Evolutionary conservation across 2,329 filamentous ascomycete genomes (phyloP).

Genomic region (Colletotrichum liaoningense): DNA sequence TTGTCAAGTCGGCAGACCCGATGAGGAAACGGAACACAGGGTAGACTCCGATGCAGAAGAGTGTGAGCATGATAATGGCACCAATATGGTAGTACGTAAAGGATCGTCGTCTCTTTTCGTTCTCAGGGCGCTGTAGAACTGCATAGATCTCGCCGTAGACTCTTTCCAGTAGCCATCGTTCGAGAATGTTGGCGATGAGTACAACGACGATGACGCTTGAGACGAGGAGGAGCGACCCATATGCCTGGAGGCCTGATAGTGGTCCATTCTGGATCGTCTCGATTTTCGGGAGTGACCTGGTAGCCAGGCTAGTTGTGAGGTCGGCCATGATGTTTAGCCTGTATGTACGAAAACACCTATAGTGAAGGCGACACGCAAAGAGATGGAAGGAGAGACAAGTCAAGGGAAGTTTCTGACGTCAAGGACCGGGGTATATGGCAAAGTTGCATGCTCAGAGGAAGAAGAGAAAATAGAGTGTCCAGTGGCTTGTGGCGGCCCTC

Average conservation of each 20-base stretch:
- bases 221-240: constrained; percentile 32
- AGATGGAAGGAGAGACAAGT: background rate
- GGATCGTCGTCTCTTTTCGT: constrained; percentile 34
- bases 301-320: background rate
- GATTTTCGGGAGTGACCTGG: constrained; percentile 24
- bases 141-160: constrained; percentile 29
- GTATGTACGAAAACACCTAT: background rate
- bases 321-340: background rate
- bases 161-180: constrained; percentile 28
- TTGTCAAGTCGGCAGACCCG: constrained; percentile 10
- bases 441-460: background rate
- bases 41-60: constrained; percentile 30
- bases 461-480: background rate
- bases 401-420: background rate
- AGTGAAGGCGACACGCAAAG: background rate
- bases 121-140: constrained; percentile 12
- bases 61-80: constrained; percentile 25
- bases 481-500: no score
- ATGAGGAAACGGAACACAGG: constrained; percentile 30
- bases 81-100: constrained; percentile 38
- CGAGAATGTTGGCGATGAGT: constrained; percentile 31
- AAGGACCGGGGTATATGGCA: background rate
- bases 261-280: constrained; percentile 27
- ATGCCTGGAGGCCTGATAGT: constrained; percentile 19
- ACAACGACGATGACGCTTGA: constrained; percentile 28